A percentile compares a stretch with the other conserved stretches of the same genome.
Conservation (phyloP, 208 protist genomes). For the Acanthamoeba lenticulata region DNA sequence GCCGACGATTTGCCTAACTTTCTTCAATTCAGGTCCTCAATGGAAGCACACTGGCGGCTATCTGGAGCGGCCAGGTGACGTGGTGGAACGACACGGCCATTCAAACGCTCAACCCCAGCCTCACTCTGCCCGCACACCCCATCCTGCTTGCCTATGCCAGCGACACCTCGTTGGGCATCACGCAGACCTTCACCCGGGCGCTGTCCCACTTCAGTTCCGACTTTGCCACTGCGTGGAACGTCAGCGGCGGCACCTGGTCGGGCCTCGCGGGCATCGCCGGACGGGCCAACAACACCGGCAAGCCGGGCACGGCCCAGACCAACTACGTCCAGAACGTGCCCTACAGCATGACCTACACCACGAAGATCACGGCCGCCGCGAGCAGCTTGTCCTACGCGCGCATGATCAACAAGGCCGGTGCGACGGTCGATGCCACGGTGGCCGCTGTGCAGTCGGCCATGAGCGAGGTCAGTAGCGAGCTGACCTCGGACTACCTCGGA, state of each 20-base stretch:
- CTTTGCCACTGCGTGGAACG: background rate
- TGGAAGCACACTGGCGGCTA: background rate
- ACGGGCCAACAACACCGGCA: background rate
- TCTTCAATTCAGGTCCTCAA: background rate
- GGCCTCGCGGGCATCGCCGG: background rate
- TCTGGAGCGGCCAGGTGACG: background rate
- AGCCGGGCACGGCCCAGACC: background rate
- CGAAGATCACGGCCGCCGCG: background rate
- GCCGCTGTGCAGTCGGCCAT: background rate
- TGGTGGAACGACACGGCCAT: constrained; percentile 7
- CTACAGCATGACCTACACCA: background rate
- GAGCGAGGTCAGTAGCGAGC: background rate
- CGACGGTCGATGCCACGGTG: background rate
- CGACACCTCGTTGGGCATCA: background rate
- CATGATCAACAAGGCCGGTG: background rate
- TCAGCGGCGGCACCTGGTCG: background rate
- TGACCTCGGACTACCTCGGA: background rate
- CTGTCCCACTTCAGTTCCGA: background rate
- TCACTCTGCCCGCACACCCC: background rate
- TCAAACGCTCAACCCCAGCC: background rate
- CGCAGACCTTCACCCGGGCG: background rate
- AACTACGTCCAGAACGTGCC: background rate
- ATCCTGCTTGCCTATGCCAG: background rate
- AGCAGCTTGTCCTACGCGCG: background rate
- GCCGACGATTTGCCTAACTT: too few relatives aligned